Evolutionary conservation across 306 rosid genomes (phyloP), one percentile per base, ranked within the genome.

Genomic region (Vachellia pachyceras): DNA sequence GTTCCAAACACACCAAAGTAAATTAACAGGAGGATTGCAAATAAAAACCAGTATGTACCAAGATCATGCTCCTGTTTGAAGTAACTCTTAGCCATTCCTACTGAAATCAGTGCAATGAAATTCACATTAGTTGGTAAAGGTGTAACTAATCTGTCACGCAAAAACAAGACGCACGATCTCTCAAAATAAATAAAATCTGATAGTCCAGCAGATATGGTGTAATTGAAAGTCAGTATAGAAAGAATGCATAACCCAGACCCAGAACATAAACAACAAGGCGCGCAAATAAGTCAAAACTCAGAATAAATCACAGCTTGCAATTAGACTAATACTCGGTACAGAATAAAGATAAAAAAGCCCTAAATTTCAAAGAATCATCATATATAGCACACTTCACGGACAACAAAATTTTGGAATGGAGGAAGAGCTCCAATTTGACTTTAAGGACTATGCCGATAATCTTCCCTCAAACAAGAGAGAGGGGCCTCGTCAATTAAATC

Each of bases 41-140:
- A 25, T 3, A 23, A 66, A 85, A 72, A 36, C 35, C 23, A 41
- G 29, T 42, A 46, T 10, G 25, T 84, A 92, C 95, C 97, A 79
- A 92, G 91, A 88, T 92, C 97, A 81, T 92, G 94, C 79, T 92
- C 97, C 85, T 89, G 95, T 89, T 92, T 92, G 91, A 92, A 92
- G 88, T 87, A 92, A 81, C 95, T 89, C 89, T 82, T 90, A 37
- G 95, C 92, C 97, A 92, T 92, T 68, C 82, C 58, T 47, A 80
- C 90, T 88, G 93, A n/a, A n/a, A 87, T 72, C 77, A 73, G n/a
- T 4, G 33, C 35, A 65, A 72, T 14, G 15, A 61, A 75, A 69
- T 5, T 23, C 45, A 15, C 12, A 71, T 12, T 50, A 29, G 13
- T 57, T 29, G 50, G 55, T 58, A 68, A 60, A 69, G 44, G 61